Conservation (phyloP, 768 basidiomycete species). For the Cyclocybe aegerita region DNA sequence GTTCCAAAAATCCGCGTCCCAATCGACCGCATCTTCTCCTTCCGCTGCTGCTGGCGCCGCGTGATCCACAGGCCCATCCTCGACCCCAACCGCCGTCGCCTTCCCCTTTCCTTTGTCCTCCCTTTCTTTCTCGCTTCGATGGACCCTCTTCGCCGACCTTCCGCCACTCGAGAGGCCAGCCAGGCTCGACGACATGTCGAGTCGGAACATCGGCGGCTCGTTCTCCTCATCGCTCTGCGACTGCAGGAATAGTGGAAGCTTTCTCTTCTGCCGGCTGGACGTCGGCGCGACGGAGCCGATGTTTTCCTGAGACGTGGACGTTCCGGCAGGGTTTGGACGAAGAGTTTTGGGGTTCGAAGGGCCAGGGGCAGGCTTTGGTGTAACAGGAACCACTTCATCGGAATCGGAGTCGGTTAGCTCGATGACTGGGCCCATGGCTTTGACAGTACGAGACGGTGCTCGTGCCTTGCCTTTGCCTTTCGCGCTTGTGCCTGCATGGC, state of each 20-base stretch:
- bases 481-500: background rate
- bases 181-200: background rate
- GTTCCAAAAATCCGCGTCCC: slow-evolving; percentile 5
- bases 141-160: background rate
- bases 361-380: background rate
- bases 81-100: slow-evolving; percentile 3
- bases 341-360: background rate
- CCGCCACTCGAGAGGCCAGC: background rate
- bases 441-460: background rate
- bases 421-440: slow-evolving; percentile 31
- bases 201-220: slow-evolving; percentile 15
- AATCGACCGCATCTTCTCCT: background rate
- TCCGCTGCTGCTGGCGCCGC: background rate
- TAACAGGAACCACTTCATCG: slow-evolving; percentile 18
- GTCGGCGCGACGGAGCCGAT: slow-evolving; percentile 14
- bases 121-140: background rate
- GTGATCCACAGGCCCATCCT: background rate
- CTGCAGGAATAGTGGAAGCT: slow-evolving; percentile 30
- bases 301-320: slow-evolving; percentile 7
- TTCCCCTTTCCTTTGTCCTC: slow-evolving; percentile 12
- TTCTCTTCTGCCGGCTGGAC: slow-evolving; percentile 11
- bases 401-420: slow-evolving; percentile 54
- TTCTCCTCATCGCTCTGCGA: slow-evolving; percentile 36
- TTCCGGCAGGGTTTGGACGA: background rate
- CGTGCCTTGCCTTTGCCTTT: slow-evolving; percentile 9